These are phyloP conservation scores for Escovopsis weberi DNA, from an alignment of 2,329 filamentous ascomycete species.

Conservation along the genomic window DNA sequence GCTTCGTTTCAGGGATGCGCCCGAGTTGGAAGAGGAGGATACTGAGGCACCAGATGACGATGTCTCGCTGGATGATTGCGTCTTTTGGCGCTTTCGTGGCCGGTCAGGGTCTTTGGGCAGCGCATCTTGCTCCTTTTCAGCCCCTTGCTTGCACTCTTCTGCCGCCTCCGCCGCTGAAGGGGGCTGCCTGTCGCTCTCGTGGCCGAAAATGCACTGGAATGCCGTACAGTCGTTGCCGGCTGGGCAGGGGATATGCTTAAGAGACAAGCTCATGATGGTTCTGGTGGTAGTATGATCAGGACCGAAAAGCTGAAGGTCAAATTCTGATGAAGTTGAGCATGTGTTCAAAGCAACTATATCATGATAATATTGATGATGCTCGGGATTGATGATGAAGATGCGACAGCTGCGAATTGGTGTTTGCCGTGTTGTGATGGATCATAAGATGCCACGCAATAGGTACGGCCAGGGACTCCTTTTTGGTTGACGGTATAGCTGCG, in stretches of 20 bases:
- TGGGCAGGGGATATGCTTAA: conserved; percentile 37
- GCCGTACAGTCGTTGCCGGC: conserved; percentile 32
- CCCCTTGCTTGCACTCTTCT: neutral
- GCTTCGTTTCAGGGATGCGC: neutral
- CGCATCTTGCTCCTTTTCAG: neutral
- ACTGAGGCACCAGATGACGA: conserved; percentile 4
- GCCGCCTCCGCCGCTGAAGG: conserved; percentile 1
- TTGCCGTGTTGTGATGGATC: no score
- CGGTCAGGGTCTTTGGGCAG: conserved; percentile 13
- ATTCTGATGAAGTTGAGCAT: neutral
- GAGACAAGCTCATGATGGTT: conserved; percentile 21
- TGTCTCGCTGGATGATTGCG: conserved; percentile 8
- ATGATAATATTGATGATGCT: neutral
- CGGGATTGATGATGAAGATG: neutral
- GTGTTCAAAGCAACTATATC: neutral
- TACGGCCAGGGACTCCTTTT: no score
- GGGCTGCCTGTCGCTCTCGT: conserved; percentile 20
- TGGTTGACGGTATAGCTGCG: no score
- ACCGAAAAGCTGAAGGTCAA: neutral
- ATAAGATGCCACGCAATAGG: no score
- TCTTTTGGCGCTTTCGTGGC: conserved; percentile 17
- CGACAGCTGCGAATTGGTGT: neutral
- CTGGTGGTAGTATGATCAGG: no score
- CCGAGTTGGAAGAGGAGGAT: neutral
- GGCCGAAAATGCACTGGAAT: conserved; percentile 36